phyloP scores from a whole-genome alignment of 345 rosid species.

The Brassica nigra region DNA sequence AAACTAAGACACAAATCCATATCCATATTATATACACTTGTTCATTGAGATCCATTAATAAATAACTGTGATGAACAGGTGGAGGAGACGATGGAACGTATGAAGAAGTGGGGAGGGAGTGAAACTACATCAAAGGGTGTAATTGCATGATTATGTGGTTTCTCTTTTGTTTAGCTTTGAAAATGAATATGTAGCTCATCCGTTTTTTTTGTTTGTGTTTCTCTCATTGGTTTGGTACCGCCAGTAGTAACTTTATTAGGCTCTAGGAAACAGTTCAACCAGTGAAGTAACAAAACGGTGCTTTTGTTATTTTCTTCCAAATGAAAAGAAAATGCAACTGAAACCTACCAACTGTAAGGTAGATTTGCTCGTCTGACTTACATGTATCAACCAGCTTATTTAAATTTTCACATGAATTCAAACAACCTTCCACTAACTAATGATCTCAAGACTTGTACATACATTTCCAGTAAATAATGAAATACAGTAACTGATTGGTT shows the following conservation, averaged over 20 bases:
- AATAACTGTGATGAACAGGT: slow-evolving; percentile 42
- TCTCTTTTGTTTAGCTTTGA: neutral
- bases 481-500: too few species aligned
- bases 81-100: slow-evolving; percentile 66
- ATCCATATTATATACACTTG: neutral
- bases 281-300: neutral
- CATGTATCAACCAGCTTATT: slow-evolving; percentile 39
- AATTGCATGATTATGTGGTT: slow-evolving; percentile 19
- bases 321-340: neutral
- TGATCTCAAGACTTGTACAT: too few species aligned
- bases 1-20: neutral
- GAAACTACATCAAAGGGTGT: slow-evolving; percentile 26
- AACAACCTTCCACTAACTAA: neutral
- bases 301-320: neutral
- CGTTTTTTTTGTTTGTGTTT: neutral
- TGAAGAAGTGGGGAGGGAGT: slow-evolving; percentile 71
- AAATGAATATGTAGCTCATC: slow-evolving; percentile 5
- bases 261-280: neutral
- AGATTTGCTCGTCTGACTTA: slow-evolving; percentile 43
- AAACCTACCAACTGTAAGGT: neutral
- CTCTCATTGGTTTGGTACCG: neutral
- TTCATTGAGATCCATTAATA: neutral
- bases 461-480: too few species aligned
- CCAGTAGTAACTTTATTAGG: neutral
- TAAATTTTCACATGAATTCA: neutral